Percentiles rank a stretch among this genome's conserved stretches.
Evolutionary conservation across 2,329 filamentous ascomycete species (phyloP).

Genomic region (Knufia petricola): DNA sequence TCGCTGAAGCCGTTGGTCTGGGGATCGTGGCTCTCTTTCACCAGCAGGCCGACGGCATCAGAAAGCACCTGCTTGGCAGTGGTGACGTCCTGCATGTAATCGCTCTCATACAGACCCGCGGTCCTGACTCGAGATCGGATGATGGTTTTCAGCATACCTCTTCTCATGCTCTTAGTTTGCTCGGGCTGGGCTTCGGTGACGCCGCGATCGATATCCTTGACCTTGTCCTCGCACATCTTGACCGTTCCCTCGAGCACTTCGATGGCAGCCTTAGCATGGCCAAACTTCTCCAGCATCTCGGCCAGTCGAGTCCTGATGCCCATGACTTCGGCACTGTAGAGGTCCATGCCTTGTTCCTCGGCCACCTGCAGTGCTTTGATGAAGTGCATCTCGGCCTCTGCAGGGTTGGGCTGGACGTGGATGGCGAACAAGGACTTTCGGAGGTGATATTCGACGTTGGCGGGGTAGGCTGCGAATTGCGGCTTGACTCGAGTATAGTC

Average conservation of each 20-base stretch:
- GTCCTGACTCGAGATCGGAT: slow-evolving; percentile 56
- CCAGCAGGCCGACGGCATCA: slow-evolving; percentile 69
- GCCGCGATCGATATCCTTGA: slow-evolving; percentile 33
- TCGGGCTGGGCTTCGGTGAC: not conserved
- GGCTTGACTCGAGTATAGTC: slow-evolving; percentile 34
- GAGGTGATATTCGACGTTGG: slow-evolving; percentile 48
- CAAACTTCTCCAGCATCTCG: slow-evolving; percentile 66
- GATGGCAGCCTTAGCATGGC: slow-evolving; percentile 59
- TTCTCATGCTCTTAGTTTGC: slow-evolving; percentile 7
- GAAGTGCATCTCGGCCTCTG: slow-evolving; percentile 74
- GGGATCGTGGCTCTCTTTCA: slow-evolving; percentile 64
- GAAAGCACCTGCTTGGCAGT: slow-evolving; percentile 65
- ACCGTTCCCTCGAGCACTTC: slow-evolving; percentile 70
- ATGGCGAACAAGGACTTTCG: slow-evolving; percentile 80
- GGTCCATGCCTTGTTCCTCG: slow-evolving; percentile 66
- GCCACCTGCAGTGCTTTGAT: slow-evolving; percentile 67
- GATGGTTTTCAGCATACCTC: slow-evolving; percentile 16
- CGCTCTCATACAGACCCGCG: slow-evolving; percentile 68
- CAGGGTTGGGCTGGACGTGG: slow-evolving; percentile 63
- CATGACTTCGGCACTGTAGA: slow-evolving; percentile 81
- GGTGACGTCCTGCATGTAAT: slow-evolving; percentile 63
- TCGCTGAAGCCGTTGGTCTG: slow-evolving; percentile 50
- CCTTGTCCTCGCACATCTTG: slow-evolving; percentile 51
- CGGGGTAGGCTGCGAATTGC: slow-evolving; percentile 35
- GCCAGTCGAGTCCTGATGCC: slow-evolving; percentile 79